These are phyloP conservation scores for Lentinula raphanica DNA, from an alignment of 768 basidiomycete genomes.

Conservation along the genomic window DNA sequence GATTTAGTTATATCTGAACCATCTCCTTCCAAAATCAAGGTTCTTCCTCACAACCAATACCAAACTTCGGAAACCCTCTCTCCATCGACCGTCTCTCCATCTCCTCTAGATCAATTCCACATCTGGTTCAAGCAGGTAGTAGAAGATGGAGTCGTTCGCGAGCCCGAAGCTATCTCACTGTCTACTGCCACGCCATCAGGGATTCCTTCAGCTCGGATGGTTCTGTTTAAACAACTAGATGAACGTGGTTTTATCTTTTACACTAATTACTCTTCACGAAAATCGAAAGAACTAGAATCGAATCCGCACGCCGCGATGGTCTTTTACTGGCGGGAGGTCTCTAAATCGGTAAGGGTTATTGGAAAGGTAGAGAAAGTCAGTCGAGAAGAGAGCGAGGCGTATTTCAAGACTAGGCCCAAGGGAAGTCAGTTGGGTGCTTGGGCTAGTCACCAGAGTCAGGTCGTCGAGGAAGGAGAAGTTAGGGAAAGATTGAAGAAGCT, in stretches of 20 bases:
- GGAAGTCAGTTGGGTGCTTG: slow-evolving; percentile 88
- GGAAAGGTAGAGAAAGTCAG: slow-evolving; percentile 80
- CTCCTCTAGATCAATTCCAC: slow-evolving; percentile 83
- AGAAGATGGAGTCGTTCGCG: slow-evolving; percentile 49
- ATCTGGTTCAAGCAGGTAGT: slow-evolving; percentile 75
- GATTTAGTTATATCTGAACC: slow-evolving; percentile 41
- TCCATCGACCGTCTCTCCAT: slow-evolving; percentile 52
- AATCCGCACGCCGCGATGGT: slow-evolving; percentile 81
- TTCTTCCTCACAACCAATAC: slow-evolving; percentile 78
- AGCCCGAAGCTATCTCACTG: slow-evolving; percentile 89
- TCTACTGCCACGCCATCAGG: slow-evolving; percentile 67
- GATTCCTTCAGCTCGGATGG: slow-evolving; percentile 83
- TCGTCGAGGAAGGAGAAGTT: slow-evolving; percentile 71
- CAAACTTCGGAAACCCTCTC: slow-evolving; percentile 55
- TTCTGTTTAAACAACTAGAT: slow-evolving; percentile 91
- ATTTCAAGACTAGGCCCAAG: slow-evolving; percentile 77
- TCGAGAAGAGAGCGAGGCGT: slow-evolving; percentile 69
- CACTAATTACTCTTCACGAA: slow-evolving; percentile 95
- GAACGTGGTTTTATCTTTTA: slow-evolving; percentile 88
- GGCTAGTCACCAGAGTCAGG: slow-evolving; percentile 85
- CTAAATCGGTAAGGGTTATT: slow-evolving; percentile 75
- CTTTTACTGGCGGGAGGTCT: slow-evolving; percentile 89
- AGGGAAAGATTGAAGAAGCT: slow-evolving; percentile 53
- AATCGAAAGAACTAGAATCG: slow-evolving; percentile 70
- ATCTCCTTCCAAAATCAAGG: slow-evolving; percentile 50